Conservation (phyloP, 768 basidiomycete genomes). For the Dioszegia hungarica region DNA sequence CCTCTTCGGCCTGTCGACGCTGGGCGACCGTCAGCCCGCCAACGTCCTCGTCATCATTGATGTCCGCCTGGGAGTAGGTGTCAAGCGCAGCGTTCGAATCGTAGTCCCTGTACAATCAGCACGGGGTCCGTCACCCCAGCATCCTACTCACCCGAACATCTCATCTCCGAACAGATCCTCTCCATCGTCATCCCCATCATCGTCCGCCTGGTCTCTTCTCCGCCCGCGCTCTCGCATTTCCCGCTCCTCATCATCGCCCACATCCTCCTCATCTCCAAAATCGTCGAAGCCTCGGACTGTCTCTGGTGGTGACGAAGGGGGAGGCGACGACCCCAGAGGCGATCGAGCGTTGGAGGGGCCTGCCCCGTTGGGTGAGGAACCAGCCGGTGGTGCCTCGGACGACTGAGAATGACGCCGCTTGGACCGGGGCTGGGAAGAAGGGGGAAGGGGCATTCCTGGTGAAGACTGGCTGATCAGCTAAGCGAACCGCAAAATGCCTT, state of each 20-base stretch:
- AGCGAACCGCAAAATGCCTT: background rate
- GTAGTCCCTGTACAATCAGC: slow-evolving; percentile 61
- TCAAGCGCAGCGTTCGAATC: slow-evolving; percentile 75
- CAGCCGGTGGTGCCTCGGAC: slow-evolving; percentile 4
- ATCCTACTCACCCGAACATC: slow-evolving; percentile 58
- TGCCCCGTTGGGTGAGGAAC: slow-evolving; percentile 20
- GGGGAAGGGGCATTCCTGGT: slow-evolving; percentile 24
- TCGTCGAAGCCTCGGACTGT: slow-evolving; percentile 63
- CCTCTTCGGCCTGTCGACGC: slow-evolving; percentile 69
- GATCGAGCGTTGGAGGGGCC: slow-evolving; percentile 42
- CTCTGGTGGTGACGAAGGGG: slow-evolving; percentile 76
- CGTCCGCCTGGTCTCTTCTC: slow-evolving; percentile 57
- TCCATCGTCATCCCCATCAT: slow-evolving; percentile 71
- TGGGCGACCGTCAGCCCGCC: slow-evolving; percentile 42
- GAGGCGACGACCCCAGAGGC: slow-evolving; percentile 62
- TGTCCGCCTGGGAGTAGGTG: slow-evolving; percentile 75
- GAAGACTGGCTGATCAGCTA: slow-evolving; percentile 36
- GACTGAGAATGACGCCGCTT: slow-evolving; percentile 37
- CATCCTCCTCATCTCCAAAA: slow-evolving; percentile 68
- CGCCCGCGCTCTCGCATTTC: slow-evolving; percentile 43
- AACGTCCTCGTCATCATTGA: slow-evolving; percentile 62
- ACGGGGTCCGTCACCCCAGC: background rate
- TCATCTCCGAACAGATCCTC: slow-evolving; percentile 89
- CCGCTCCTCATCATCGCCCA: slow-evolving; percentile 55
- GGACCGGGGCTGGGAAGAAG: slow-evolving; percentile 39